These are phyloP conservation scores for Crepidotus variabilis DNA, from an alignment of 768 basidiomycete species.

Conservation along the genomic window DNA sequence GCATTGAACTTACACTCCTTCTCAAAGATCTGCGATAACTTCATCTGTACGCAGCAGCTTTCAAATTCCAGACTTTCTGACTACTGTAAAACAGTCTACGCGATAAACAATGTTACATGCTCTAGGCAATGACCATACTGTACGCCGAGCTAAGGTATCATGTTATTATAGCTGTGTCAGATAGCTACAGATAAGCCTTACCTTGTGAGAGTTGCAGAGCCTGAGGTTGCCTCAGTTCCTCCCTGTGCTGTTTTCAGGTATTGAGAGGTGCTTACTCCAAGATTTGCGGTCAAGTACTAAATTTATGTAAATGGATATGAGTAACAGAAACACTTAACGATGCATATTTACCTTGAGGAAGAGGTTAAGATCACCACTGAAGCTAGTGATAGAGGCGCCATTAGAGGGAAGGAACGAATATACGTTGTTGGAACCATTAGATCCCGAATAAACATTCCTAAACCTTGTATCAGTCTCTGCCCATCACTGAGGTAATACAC, in stretches of 20 bases:
- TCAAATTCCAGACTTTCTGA: neutral
- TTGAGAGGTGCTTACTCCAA: constrained; percentile 45
- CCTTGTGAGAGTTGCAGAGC: constrained; percentile 53
- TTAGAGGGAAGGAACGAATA: constrained; percentile 42
- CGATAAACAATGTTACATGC: too few relatives aligned
- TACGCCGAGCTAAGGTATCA: constrained; percentile 36
- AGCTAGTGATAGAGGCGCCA: constrained; percentile 37
- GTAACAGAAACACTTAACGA: too few relatives aligned
- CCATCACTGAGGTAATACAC: constrained; percentile 15
- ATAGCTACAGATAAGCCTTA: constrained; percentile 24
- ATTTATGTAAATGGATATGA: too few relatives aligned
- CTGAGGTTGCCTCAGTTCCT: constrained; percentile 60
- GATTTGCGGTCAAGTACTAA: constrained; percentile 38
- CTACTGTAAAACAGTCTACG: constrained; percentile 5
- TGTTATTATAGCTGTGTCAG: neutral
- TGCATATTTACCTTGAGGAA: constrained; percentile 42
- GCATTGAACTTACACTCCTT: too few relatives aligned
- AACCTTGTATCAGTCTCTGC: too few relatives aligned
- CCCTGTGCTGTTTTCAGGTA: constrained; percentile 58
- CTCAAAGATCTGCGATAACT: too few relatives aligned
- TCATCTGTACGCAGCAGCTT: too few relatives aligned
- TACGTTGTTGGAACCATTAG: constrained; percentile 28
- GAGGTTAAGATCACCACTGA: constrained; percentile 47
- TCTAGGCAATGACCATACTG: constrained; percentile 40
- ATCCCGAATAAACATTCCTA: too few relatives aligned